phyloP scores from a whole-genome alignment of 78 protist species.

The Anaeramoeba ignava region DNA sequence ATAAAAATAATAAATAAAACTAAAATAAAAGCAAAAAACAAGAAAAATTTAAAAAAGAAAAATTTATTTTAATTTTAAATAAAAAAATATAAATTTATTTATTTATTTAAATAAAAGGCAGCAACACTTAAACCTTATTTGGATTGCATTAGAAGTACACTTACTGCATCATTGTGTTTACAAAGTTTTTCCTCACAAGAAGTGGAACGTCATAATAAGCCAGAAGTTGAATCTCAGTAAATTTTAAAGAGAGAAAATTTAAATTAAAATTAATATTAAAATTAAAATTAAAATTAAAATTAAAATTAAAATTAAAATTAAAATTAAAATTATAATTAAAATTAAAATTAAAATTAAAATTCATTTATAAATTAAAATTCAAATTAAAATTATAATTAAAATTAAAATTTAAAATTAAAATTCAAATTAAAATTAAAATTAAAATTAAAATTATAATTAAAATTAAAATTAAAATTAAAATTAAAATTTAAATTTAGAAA shows the following conservation, averaged over 20 bases:
- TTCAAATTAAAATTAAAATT: not conserved
- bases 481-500: constrained; percentile 4
- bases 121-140: constrained; percentile 70
- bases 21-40: not conserved
- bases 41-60: not conserved
- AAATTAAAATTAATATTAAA: too few species aligned
- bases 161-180: constrained; percentile 86
- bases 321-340: too few species aligned
- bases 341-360: constrained; percentile 24
- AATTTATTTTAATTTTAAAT: not conserved
- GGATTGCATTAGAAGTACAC: constrained; percentile 60
- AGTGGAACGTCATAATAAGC: constrained; percentile 98
- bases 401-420: not conserved
- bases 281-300: too few species aligned
- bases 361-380: too few species aligned
- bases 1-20: not conserved
- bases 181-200: constrained; percentile 78
- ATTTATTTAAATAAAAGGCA: not conserved
- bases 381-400: not conserved
- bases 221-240: constrained; percentile 86
- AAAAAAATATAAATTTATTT: constrained; percentile 4
- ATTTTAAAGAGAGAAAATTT: too few species aligned
- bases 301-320: too few species aligned
- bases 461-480: constrained; percentile 11
- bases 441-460: constrained; percentile 2